phyloP scores from a whole-genome alignment of 2,329 filamentous ascomycete species.

The Sporothrix dimorphospora region DNA sequence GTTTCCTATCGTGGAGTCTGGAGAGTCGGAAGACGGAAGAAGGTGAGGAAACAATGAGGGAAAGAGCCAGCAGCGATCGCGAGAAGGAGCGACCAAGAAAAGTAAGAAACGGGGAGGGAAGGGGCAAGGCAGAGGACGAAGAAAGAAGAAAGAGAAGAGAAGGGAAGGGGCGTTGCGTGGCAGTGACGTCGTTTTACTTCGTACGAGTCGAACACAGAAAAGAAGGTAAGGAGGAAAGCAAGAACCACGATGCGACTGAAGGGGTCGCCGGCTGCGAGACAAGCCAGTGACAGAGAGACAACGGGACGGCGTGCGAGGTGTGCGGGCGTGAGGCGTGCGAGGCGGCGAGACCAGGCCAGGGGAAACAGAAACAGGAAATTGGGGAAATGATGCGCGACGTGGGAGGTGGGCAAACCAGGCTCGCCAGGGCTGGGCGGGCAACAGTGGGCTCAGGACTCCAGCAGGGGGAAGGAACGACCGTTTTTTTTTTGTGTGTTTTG shows the following conservation, averaged over 20 bases:
- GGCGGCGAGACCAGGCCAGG: not conserved
- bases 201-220: not conserved
- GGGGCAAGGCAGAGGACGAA: not conserved
- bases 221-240: too few species aligned
- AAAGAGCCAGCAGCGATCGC: not conserved
- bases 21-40: slow-evolving; percentile 20
- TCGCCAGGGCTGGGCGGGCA: slow-evolving; percentile 10
- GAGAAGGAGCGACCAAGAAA: slow-evolving; percentile 1
- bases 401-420: not conserved
- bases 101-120: not conserved
- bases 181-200: not conserved
- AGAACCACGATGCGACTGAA: slow-evolving; percentile 8
- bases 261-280: slow-evolving; percentile 3
- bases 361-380: slow-evolving; percentile 23
- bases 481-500: not conserved
- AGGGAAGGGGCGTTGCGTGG: slow-evolving; percentile 1
- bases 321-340: not conserved
- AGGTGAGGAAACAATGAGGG: slow-evolving; percentile 3
- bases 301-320: not conserved
- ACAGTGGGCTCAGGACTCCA: slow-evolving; percentile 5
- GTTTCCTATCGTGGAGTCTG: slow-evolving; percentile 19
- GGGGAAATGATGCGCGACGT: slow-evolving; percentile 24
- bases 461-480: slow-evolving; percentile 13
- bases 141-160: not conserved
- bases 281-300: not conserved